phyloP scores from a whole-genome alignment of 139 green algal species.

The Coelastrella sp. region DNA sequence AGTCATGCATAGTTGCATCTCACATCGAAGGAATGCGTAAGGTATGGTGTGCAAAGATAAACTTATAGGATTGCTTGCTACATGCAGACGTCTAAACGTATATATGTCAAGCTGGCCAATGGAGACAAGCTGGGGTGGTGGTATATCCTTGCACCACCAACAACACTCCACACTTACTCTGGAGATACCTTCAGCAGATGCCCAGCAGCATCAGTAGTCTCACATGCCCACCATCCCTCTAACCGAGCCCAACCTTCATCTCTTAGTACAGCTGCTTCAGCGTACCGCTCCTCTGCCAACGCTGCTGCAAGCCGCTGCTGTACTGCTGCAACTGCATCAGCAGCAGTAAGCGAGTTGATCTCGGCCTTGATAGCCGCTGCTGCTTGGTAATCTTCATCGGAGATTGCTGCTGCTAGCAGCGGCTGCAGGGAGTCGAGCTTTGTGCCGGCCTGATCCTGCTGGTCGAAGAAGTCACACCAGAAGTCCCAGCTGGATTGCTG shows the following conservation, averaged over 20 bases:
- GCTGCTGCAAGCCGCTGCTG: constrained; percentile 61
- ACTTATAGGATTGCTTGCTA: too few relatives aligned
- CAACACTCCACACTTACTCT: constrained; percentile 57
- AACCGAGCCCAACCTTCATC: constrained; percentile 70
- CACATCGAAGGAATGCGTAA: too few relatives aligned
- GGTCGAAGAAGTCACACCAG: constrained; percentile 32
- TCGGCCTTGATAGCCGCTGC: constrained; percentile 46
- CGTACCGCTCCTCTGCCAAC: constrained; percentile 77
- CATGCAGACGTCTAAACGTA: too few relatives aligned
- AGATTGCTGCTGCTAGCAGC: constrained; percentile 47
- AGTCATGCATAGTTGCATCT: too few relatives aligned
- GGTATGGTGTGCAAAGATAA: too few relatives aligned
- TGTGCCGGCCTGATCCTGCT: constrained; percentile 17
- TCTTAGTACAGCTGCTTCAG: constrained; percentile 69
- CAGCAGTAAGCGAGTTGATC: constrained; percentile 41
- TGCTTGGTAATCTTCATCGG: constrained; percentile 50
- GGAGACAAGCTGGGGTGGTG: too few relatives aligned
- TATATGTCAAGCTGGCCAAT: too few relatives aligned
- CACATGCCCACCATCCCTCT: constrained; percentile 83
- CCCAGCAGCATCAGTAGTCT: constrained; percentile 63
- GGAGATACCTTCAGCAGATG: constrained; percentile 79
- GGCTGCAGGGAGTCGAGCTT: background rate
- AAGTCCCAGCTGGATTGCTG: background rate
- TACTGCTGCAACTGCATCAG: constrained; percentile 50
- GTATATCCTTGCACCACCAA: constrained; percentile 21